Evolutionary conservation across 176 grass and related monocot genomes (phyloP).

Genomic region (maize (Zea mays)): DNA sequence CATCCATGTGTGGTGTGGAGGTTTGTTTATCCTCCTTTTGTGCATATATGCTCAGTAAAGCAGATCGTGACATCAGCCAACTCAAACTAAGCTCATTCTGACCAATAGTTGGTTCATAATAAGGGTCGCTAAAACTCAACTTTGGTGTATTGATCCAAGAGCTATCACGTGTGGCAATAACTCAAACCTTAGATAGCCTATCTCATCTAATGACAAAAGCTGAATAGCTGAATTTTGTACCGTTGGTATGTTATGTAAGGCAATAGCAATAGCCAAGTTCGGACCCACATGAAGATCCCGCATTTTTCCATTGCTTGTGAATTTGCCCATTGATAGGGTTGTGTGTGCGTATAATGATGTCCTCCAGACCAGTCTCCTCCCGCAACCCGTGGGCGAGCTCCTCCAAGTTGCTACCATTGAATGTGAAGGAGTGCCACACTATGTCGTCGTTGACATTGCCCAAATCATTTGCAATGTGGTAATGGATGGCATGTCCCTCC

Average conservation of each 20-base stretch:
- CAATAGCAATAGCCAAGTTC: conserved; percentile 94
- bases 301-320: conserved; percentile 20
- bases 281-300: conserved; percentile 89
- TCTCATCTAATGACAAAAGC: conserved; percentile 14
- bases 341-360: conserved; percentile 65
- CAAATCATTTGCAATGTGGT: conserved; percentile 60
- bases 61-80: no score
- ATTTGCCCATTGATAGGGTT: conserved; percentile 51
- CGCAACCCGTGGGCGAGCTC: conserved; percentile 67
- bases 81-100: no score
- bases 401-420: conserved; percentile 66
- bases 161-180: not conserved
- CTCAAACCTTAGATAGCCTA: conserved; percentile 6
- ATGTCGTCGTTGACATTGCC: conserved; percentile 58
- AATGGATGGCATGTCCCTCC: conserved; percentile 69
- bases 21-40: no score
- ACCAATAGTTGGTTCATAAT: no score
- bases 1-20: no score
- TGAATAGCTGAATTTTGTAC: conserved; percentile 37
- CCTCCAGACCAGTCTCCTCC: conserved; percentile 55
- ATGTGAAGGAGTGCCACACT: conserved; percentile 51
- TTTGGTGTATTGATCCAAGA: no score
- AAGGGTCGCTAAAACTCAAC: no score
- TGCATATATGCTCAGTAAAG: no score
- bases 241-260: conserved; percentile 98